phyloP scores from a whole-genome alignment of 139 green algal genomes.

The Volvox africanus region DNA sequence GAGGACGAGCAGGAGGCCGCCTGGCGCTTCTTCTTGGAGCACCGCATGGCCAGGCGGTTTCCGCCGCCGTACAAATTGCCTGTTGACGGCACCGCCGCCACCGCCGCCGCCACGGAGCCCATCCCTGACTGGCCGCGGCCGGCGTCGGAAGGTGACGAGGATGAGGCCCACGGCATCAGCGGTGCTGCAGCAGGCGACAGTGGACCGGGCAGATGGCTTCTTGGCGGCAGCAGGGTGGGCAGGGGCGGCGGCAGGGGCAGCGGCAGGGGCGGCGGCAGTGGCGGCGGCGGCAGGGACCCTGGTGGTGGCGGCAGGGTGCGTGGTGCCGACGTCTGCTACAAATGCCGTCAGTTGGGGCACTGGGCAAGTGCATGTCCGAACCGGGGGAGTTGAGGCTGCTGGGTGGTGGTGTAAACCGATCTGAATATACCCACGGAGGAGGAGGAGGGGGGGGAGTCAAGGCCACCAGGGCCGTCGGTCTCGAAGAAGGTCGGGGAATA shows the following conservation, averaged over 20 bases:
- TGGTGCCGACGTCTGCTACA: conserved; percentile 43
- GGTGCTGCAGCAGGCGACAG: conserved; percentile 3
- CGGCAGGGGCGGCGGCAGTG: not conserved
- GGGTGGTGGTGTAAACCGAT: too few species aligned
- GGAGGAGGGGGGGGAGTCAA: too few species aligned
- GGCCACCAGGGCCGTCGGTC: too few species aligned
- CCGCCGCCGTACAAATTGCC: not conserved
- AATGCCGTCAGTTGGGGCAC: conserved; percentile 39
- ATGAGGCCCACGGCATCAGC: not conserved
- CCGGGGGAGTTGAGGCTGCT: not conserved
- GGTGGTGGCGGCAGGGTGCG: conserved; percentile 9
- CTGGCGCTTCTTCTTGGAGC: conserved; percentile 25
- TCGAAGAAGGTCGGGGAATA: too few species aligned
- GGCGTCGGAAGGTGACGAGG: not conserved
- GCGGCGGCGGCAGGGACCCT: not conserved
- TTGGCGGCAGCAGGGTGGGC: not conserved
- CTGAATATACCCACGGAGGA: too few species aligned
- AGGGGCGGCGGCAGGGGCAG: not conserved
- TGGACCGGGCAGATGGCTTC: not conserved
- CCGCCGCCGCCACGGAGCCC: not conserved
- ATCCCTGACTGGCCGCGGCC: conserved; percentile 19
- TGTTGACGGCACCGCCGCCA: not conserved
- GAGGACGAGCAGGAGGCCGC: conserved; percentile 10
- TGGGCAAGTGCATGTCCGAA: conserved; percentile 44
- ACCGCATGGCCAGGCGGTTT: conserved; percentile 3